Base-by-base conservation (phyloP, 2,329 filamentous ascomycete genomes). In the Mariannaea sp. region DNA sequence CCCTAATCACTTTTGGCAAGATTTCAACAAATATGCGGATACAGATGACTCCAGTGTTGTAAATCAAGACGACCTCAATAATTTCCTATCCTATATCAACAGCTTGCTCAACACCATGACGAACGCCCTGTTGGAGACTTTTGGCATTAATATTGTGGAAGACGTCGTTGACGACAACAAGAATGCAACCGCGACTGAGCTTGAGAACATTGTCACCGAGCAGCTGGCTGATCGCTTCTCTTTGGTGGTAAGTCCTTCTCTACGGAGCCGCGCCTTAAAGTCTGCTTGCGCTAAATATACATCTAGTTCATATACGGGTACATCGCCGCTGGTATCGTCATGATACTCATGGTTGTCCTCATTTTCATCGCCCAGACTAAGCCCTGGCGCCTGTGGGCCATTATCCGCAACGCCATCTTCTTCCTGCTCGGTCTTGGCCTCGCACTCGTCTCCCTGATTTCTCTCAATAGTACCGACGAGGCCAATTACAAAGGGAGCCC, bases 231-330 rank as follows among this genome's bases (percentile, higher is more conserved):
- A 42, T 7, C 66, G 68, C 7, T 70, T 70, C 14, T 45, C 60
- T 9, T 57, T 73, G 4, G 66, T 72, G 41, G 71, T 73, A 61
- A 58, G 69, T 54, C 26, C 5, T 7, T 10, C 10, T 17, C 5
- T 4, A 13, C 3, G 6, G 4, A 2, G 13, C 2, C 3, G 13
- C 22, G 8, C 10, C 9, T 22, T 6, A 7, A 4, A 1, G 8
- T 10, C 14, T 4, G 41, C 9, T 17, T 2, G 27, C 12, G 7
- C 48, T 64, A 36, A 58, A 19, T 3, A 4, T 10, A 12, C 7
- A 1, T 19, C 3, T 13, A 73, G 70, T 73, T 74, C 49, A 60
- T 66, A 14, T 73, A 70, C 41, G 68, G 65, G 6, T 74, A 71
- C 43, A 57, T 74, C 24, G 62, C 68, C 10, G 66, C 66, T 3